Base-by-base conservation (phyloP, 306 rosid species). In the Senna tora region DNA sequence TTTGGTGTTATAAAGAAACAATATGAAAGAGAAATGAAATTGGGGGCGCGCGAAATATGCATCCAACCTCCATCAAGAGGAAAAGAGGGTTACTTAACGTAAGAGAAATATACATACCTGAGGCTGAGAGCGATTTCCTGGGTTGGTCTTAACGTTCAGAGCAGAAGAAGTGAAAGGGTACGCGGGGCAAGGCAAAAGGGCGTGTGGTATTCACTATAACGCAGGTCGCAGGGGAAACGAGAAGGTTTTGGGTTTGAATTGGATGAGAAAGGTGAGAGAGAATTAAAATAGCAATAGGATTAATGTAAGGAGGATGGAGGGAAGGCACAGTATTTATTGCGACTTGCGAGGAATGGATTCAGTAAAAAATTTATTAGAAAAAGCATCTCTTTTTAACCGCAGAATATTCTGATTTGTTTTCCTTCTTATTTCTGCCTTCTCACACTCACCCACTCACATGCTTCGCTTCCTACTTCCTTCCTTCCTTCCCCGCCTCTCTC, bases 61-160 rank as follows among this genome's bases (percentile, higher is more conserved):
- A 45, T 7, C 14, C 16, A 61, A 21, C 43, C 59, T 13, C 28
- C 16, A 51, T 47, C 22, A 45, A 36, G 14, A 1, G 41, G 36
- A 49, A 34, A 50, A 22, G 54, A 36, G 16, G n/a, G 2, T 13
- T 46, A 19, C 0, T 10, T 47, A 4, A 47, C 15, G 4, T 0
- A n/a, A 16, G 20, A 58, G 16, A 17, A 32, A 15, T 8, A 7
- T n/a, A 30, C 54, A 30, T 65, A 56, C 74, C 74, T 43, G 64
- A 51, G 42, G 13, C 2, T 30, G n/a, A 49, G 13, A 36, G 34
- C 51, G 58, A 20, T 51, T 51, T 39, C 28, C 5, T 8, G 57
- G 17, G 12, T 57, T 8, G 39, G 21, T 57, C 14, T 57, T 13
- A 4, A 25, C 5, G 61, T 55, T 55, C 61, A 55, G 38, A 13